Conservation (phyloP, 306 rosid species). For the Fragaria iinumae region DNA sequence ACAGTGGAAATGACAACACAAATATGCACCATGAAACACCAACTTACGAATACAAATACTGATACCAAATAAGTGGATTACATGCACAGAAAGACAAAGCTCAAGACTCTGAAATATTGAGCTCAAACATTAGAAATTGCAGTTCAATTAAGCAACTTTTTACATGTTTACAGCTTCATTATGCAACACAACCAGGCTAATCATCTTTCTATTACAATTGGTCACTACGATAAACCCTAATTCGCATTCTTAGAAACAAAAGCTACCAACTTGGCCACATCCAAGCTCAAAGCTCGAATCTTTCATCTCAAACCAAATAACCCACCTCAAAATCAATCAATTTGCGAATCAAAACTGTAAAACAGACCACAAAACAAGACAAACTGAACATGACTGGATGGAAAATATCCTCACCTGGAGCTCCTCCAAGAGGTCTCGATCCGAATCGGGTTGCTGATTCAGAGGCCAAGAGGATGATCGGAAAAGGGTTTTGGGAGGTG, state of each 20-base stretch:
- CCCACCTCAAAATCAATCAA: neutral
- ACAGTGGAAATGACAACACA: neutral
- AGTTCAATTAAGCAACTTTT: slow-evolving; percentile 3
- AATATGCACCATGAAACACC: neutral
- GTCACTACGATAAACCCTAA: neutral
- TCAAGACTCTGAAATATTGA: neutral
- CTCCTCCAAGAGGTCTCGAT: slow-evolving; percentile 18
- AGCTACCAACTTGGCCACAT: neutral
- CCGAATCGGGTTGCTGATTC: slow-evolving; percentile 5
- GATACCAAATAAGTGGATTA: neutral
- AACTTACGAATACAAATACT: neutral
- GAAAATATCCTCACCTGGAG: slow-evolving; percentile 28
- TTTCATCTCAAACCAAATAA: neutral
- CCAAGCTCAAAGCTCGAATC: neutral
- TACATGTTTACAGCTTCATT: neutral
- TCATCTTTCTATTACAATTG: neutral
- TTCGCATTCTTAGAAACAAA: slow-evolving; percentile 6
- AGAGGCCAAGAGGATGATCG: neutral
- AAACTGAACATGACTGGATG: neutral
- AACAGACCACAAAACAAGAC: neutral
- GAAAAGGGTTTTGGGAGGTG: neutral
- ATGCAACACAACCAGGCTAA: neutral
- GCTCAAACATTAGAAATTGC: neutral
- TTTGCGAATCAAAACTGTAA: neutral
- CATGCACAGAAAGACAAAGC: neutral